Percentiles rank a stretch among this genome's conserved stretches.
These are phyloP conservation scores for Guillardia theta DNA, from an alignment of 78 protist genomes.

Conservation along the genomic window DNA sequence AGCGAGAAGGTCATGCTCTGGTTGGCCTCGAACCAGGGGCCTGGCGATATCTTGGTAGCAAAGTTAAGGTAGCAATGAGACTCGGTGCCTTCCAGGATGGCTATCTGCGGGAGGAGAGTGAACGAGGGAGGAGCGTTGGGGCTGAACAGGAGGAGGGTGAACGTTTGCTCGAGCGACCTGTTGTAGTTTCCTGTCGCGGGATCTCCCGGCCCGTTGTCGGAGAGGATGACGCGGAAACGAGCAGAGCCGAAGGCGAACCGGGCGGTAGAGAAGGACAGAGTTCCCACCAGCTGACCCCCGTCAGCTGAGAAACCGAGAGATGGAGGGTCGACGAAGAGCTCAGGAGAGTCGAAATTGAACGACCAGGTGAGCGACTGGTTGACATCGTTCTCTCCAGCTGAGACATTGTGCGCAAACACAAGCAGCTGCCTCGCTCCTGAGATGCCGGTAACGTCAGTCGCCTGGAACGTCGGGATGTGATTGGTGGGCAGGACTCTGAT, in stretches of 20 bases:
- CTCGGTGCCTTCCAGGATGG: not conserved
- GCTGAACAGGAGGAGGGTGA: not conserved
- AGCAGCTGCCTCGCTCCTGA: too few species aligned
- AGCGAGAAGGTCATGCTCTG: not conserved
- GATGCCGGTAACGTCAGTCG: not conserved
- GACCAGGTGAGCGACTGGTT: too few species aligned
- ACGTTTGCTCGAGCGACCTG: not conserved
- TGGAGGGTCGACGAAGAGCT: not conserved
- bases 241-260: not conserved
- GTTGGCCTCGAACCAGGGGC: not conserved
- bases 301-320: too few species aligned
- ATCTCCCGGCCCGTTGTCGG: not conserved
- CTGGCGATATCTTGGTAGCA: not conserved
- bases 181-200: not conserved
- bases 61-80: not conserved
- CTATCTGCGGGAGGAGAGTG: not conserved
- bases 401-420: not conserved
- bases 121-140: not conserved
- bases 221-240: not conserved
- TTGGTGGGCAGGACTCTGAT: not conserved
- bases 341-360: not conserved
- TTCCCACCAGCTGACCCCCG: too few species aligned
- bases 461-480: not conserved
- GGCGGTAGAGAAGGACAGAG: not conserved
- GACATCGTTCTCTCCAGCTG: too few species aligned